These are phyloP conservation scores for Suillus americanus DNA, from an alignment of 768 basidiomycete species.

Conservation along the genomic window DNA sequence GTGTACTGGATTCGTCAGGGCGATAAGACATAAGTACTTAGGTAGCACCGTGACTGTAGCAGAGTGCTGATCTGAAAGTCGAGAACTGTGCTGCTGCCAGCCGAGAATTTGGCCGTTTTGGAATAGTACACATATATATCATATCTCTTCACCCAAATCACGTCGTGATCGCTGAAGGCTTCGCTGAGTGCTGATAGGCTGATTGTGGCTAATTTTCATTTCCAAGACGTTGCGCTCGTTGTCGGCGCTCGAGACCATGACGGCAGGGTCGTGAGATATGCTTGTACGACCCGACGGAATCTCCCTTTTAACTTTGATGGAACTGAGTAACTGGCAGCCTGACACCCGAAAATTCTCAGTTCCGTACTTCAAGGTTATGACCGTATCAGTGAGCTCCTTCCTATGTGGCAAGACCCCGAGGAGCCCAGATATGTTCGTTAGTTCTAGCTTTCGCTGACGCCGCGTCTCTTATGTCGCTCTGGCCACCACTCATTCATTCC, in stretches of 20 bases:
- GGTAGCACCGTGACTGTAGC: background rate
- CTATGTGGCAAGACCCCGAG: too few species aligned
- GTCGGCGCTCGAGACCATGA: background rate
- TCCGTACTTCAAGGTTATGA: too few species aligned
- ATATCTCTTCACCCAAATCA: background rate
- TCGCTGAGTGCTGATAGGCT: background rate
- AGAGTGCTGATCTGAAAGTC: background rate
- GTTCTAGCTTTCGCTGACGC: too few species aligned
- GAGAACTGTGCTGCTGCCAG: background rate
- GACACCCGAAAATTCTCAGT: too few species aligned
- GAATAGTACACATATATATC: background rate
- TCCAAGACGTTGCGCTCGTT: background rate
- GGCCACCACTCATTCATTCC: too few species aligned
- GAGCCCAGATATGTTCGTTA: too few species aligned
- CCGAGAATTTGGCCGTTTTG: background rate
- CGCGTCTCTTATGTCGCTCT: too few species aligned
- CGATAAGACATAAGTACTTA: constrained; percentile 15
- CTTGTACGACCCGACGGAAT: background rate
- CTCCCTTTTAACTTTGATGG: background rate
- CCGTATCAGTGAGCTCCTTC: too few species aligned
- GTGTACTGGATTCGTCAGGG: constrained; percentile 10
- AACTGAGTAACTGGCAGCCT: background rate
- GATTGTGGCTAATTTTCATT: background rate
- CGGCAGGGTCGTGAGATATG: background rate
- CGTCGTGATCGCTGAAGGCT: background rate